phyloP scores from a whole-genome alignment of 140 eudicot genomes.

The Flaveria floridana region DNA sequence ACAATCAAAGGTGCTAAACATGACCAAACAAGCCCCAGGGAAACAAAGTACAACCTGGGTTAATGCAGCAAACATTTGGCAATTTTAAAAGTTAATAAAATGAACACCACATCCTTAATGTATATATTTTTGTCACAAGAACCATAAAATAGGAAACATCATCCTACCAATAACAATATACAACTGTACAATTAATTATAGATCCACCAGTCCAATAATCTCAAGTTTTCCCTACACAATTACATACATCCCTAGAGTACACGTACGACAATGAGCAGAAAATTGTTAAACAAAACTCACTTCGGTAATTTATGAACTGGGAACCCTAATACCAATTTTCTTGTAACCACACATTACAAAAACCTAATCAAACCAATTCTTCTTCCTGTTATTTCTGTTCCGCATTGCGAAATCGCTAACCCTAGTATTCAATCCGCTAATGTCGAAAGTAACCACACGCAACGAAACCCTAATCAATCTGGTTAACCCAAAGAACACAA shows the following conservation, averaged over 20 bases:
- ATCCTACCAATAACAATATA: constrained; percentile 7
- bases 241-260: no score
- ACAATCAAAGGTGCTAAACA: background rate
- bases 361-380: constrained; percentile 13
- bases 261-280: no score
- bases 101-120: background rate
- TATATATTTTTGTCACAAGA: background rate
- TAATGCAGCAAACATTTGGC: background rate
- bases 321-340: constrained; percentile 19
- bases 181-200: background rate
- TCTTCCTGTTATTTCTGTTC: background rate
- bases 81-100: background rate
- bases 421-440: constrained; percentile 25
- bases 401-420: constrained; percentile 12
- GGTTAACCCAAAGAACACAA: constrained; percentile 3
- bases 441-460: constrained; percentile 7
- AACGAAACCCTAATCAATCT: constrained; percentile 10
- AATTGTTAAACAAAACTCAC: background rate
- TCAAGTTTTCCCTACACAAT: no score
- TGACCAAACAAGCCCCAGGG: constrained; percentile 4
- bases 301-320: background rate
- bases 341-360: background rate
- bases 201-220: background rate
- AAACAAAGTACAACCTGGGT: background rate
- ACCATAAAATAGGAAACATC: background rate